Evolutionary conservation across 169 alveolate species (phyloP), one percentile per base, ranked within the genome.

Genomic region (Plasmodium coatneyi): DNA sequence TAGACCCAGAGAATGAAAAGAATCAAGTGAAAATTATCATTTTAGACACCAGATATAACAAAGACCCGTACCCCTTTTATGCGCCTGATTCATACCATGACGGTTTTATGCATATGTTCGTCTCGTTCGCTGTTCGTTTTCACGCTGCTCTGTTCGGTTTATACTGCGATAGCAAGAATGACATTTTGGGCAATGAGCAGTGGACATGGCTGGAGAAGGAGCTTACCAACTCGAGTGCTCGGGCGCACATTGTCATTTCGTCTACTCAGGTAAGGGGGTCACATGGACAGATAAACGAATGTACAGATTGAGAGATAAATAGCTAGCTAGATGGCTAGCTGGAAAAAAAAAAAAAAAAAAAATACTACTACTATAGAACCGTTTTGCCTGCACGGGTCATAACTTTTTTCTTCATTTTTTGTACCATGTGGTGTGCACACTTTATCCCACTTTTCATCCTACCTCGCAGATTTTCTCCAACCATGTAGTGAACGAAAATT

Each of bases 141-240:
- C 76, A 93, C 79, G 92, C 94, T 52, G 84, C 84, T 12, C 25
- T 95, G 16, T 91, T 96, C 83, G 97, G 97, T 95, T 84, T 96
- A 25, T 89, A 95, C 6, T 95, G 97, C 66, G 79, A 95, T 41
- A 97, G 97, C 92, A 78, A 79, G 22, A 98, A 98, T 32, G 99
- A 97, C 83, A 91, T 97, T 32, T 80, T 97, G 92, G 99, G 99
- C 7, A 96, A 95, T 54, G 98, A 96, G 54, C 99, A 97, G 84
- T 97, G 99, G 99, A 34, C 82, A 41, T 97, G 99, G 99, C 94
- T 97, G 14, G 97, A 97, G 92, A 95, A 95, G 28, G 98, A 97
- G 81, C 96, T 97, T 19, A 92, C 95, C 80, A 92, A 97, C 82
- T 97, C 99, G 43, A 92, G 92, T 2, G 98, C 99, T 2, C 95